Evolutionary conservation across 176 grass and related monocot species (phyloP).

Genomic region (Zizania latifolia): DNA sequence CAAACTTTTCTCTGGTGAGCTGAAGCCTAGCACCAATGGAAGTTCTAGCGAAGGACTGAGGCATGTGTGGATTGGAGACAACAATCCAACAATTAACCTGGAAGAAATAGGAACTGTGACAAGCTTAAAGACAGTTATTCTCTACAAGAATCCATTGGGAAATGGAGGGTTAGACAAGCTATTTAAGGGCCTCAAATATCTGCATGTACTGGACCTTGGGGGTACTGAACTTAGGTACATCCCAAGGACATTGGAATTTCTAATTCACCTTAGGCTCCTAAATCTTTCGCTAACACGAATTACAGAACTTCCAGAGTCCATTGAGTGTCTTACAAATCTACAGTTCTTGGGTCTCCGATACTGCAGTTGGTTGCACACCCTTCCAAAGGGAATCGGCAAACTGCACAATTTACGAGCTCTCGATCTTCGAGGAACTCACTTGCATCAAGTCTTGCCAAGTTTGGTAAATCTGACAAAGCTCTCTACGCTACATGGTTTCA

Average conservation of each 20-base stretch:
- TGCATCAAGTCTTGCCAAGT: constrained; percentile 38
- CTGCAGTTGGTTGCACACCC: constrained; percentile 36
- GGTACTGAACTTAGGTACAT: constrained; percentile 37
- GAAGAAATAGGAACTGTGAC: constrained; percentile 14
- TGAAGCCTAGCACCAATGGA: neutral
- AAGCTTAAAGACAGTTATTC: constrained; percentile 37
- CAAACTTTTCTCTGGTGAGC: constrained; percentile 14
- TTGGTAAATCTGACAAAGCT: constrained; percentile 46
- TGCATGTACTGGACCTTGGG: constrained; percentile 47
- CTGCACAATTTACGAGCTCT: constrained; percentile 42
- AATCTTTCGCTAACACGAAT: constrained; percentile 60
- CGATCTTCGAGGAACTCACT: constrained; percentile 46
- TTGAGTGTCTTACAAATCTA: constrained; percentile 42
- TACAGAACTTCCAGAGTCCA: constrained; percentile 45
- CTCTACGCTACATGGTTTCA: constrained; percentile 31
- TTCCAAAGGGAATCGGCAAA: constrained; percentile 41
- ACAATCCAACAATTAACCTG: neutral
- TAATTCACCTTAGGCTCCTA: constrained; percentile 50
- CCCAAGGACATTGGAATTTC: constrained; percentile 39
- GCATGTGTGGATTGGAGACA: constrained; percentile 37
- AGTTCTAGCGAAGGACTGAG: constrained; percentile 1
- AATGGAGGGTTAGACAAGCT: constrained; percentile 21
- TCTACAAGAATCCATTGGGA: constrained; percentile 33
- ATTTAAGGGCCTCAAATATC: constrained; percentile 26
- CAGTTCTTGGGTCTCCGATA: constrained; percentile 49